These are phyloP conservation scores for Solanum clarkiae DNA, from an alignment of 257 asterid species.

Conservation along the genomic window DNA sequence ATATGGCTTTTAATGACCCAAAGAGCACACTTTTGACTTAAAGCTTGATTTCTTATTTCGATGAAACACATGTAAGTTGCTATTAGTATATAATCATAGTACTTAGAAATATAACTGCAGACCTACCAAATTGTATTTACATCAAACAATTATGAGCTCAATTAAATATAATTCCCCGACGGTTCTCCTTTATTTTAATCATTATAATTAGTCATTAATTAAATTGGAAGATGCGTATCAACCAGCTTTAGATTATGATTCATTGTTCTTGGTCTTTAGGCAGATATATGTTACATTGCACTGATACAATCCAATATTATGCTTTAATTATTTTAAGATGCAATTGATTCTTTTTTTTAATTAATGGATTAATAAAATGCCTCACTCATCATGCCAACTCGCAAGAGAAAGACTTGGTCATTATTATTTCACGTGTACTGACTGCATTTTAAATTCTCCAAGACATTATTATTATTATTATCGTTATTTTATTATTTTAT, in stretches of 20 bases:
- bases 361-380: background rate
- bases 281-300: constrained; percentile 19
- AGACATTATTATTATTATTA: background rate
- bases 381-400: constrained; percentile 7
- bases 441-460: constrained; percentile 5
- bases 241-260: constrained; percentile 27
- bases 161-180: background rate
- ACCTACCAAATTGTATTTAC: background rate
- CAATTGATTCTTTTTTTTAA: background rate
- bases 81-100: background rate
- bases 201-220: background rate
- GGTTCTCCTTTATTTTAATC: background rate
- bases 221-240: constrained; percentile 30
- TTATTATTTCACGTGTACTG: constrained; percentile 36
- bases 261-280: constrained; percentile 35
- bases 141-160: background rate
- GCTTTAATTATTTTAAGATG: background rate
- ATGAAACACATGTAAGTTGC: background rate
- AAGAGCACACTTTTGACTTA: background rate
- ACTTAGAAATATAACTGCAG: background rate
- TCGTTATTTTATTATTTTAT: background rate
- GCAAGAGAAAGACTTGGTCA: constrained; percentile 29
- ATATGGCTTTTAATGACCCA: background rate
- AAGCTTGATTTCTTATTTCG: background rate
- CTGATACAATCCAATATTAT: constrained; percentile 6